Percentiles rank a stretch among this genome's conserved stretches.
Evolutionary conservation across 2,329 filamentous ascomycete genomes (phyloP).

Genomic region (Beauveria medogensis): DNA sequence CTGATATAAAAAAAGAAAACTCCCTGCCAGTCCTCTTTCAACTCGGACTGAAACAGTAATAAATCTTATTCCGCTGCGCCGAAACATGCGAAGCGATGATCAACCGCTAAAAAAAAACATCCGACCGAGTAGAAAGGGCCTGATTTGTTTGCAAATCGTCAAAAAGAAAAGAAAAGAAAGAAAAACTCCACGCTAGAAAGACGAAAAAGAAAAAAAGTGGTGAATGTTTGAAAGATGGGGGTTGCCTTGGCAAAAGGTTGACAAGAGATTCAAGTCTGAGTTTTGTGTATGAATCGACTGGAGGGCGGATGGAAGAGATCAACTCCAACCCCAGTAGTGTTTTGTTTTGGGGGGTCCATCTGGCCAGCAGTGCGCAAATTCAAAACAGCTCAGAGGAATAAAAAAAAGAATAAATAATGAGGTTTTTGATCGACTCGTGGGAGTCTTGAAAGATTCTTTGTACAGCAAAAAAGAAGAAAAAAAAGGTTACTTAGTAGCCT

Average conservation of each 20-base stretch:
- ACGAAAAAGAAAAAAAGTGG: neutral
- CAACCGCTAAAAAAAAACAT: constrained; percentile 6
- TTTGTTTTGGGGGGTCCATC: neutral
- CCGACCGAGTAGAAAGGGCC: neutral
- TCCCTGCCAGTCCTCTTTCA: constrained; percentile 11
- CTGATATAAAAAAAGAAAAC: neutral
- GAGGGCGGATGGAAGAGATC: neutral
- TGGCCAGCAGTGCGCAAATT: constrained; percentile 8
- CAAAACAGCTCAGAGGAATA: neutral
- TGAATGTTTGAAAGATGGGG: neutral
- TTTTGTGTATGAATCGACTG: neutral
- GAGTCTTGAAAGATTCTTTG: constrained; percentile 5
- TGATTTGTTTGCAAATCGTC: neutral
- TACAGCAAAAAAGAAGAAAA: neutral
- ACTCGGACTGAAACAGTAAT: constrained; percentile 9
- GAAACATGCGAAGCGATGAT: constrained; percentile 11
- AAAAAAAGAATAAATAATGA: neutral
- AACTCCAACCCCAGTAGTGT: neutral
- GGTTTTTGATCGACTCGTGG: neutral
- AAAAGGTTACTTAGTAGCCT: constrained; percentile 34
- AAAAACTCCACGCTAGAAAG: constrained; percentile 14
- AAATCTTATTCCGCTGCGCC: constrained; percentile 7
- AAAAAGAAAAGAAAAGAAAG: neutral
- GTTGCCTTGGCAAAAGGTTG: neutral
- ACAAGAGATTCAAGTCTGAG: neutral